Conservation (phyloP, 148 eudicot species). For the Fagopyrum homotropicum region DNA sequence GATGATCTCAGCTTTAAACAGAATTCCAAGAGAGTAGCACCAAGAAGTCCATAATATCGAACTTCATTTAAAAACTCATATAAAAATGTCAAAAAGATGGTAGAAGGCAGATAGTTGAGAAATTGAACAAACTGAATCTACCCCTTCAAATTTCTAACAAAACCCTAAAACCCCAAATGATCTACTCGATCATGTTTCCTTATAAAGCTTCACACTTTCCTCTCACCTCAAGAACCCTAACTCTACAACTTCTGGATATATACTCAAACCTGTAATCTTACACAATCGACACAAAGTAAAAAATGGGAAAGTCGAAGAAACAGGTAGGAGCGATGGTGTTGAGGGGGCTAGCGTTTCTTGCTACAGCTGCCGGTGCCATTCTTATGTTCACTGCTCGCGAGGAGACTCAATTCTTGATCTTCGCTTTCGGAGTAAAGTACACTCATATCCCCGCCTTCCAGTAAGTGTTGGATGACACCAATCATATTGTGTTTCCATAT, state of each 20-base stretch:
- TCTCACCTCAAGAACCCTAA: not conserved
- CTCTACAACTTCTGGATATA: not conserved
- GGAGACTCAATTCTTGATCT: constrained; percentile 7
- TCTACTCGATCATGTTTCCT: not conserved
- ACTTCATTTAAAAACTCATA: not conserved
- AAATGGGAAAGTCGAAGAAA: constrained; percentile 11
- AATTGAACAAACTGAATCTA: constrained; percentile 10
- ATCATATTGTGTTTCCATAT: not conserved
- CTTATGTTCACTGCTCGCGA: constrained; percentile 7
- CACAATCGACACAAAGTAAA: not conserved
- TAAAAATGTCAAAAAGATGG: not conserved
- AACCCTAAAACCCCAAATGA: not conserved
- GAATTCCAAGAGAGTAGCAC: not conserved
- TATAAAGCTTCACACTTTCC: constrained; percentile 1
- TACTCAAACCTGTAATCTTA: not conserved
- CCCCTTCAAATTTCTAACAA: not conserved
- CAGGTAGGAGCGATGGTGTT: constrained; percentile 5
- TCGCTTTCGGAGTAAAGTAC: constrained; percentile 4
- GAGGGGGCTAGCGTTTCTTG: not conserved
- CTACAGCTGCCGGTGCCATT: not conserved
- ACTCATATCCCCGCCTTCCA: constrained; percentile 10
- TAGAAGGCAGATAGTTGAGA: constrained; percentile 6
- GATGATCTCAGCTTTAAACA: not conserved
- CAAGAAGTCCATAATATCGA: not conserved
- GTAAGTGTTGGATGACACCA: not conserved